Base-by-base conservation (phyloP, 345 rosid genomes). In the Lepidium sativum region DNA sequence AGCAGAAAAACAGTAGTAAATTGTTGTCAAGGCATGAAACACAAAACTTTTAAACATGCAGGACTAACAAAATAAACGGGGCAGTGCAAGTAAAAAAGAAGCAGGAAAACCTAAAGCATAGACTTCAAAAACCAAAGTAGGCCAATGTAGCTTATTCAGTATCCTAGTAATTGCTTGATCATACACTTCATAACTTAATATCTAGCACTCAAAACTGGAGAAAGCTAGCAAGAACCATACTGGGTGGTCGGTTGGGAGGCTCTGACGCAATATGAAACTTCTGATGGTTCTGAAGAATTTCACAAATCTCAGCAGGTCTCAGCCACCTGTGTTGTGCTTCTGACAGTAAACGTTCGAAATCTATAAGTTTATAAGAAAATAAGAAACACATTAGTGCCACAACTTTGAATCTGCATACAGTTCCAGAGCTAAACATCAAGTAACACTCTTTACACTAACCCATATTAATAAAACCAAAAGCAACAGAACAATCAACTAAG, bases 271-370 rank as follows among this genome's bases (percentile, higher is more conserved):
- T 87, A 14, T 68, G 88, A 75, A 92, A 92, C 73, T 87, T 85
- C 59, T 80, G 83, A 80, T 87, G 78, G 67, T 85, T 87, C 50
- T 86, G 78, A 65, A 92, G 97, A 73, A 92, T 89, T 78, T 92
- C 97, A 73, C 91, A 87, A 68, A 92, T 92, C 82, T 92, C 97
- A 48, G 97, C 89, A 77, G 98, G 98, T 9, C 96, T 84, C 69
- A 92, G 67, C 98, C 98, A 92, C 60, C 98, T 82, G 70, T 85
- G 83, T 63, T 89, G 97, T 8, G 98, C 98, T 81, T 86, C 92
- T 5, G 74, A 49, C 16, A 79, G 64, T 65, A 79, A 55, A 32
- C 77, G 83, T 21, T 73, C 59, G 39, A 79, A 76, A 76, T 76
- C 83, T 80, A 67, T 67, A 70, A 35, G 50, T 34, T 42, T 43